Evolutionary conservation across 1,284 basidiomycete species (phyloP).

Genomic region (Tausonia pullulans): DNA sequence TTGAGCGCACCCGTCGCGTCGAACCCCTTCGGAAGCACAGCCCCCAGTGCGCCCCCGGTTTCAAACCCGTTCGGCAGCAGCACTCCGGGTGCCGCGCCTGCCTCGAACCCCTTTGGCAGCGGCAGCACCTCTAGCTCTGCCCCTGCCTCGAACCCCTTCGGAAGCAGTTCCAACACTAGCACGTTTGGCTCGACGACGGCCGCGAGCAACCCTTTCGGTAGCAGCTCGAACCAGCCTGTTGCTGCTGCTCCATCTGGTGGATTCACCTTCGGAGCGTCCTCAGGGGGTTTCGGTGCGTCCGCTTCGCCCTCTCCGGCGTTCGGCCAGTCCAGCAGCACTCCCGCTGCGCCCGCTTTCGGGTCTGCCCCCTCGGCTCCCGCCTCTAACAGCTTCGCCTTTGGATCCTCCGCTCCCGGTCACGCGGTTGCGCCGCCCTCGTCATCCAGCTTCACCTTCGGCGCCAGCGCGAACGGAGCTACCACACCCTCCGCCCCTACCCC

Average conservation of each 20-base stretch:
- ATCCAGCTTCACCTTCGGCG: slow-evolving; percentile 19
- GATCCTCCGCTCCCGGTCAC: not conserved
- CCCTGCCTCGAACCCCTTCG: slow-evolving; percentile 1
- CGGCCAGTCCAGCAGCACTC: not conserved
- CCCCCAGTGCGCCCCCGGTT: no score
- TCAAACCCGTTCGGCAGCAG: no score
- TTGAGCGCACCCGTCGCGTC: no score
- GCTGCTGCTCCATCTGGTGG: not conserved
- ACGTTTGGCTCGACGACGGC: slow-evolving; percentile 6
- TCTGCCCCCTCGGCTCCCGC: not conserved
- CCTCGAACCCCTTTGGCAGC: not conserved
- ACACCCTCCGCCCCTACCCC: not conserved
- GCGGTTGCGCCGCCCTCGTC: not conserved
- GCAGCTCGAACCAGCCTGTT: not conserved
- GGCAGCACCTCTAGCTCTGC: slow-evolving; percentile 3
- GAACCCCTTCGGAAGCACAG: no score
- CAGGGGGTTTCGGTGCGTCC: slow-evolving; percentile 4
- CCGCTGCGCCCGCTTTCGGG: not conserved
- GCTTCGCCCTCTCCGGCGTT: slow-evolving; percentile 14
- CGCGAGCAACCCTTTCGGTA: slow-evolving; percentile 8
- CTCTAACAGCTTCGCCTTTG: not conserved
- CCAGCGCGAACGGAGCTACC: slow-evolving; percentile 7
- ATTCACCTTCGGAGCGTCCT: slow-evolving; percentile 17
- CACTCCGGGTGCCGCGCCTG: not conserved
- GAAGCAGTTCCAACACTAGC: slow-evolving; percentile 13